Evolutionary conservation across 139 green algal species (phyloP).

Genomic region (Picochlorum sp.): DNA sequence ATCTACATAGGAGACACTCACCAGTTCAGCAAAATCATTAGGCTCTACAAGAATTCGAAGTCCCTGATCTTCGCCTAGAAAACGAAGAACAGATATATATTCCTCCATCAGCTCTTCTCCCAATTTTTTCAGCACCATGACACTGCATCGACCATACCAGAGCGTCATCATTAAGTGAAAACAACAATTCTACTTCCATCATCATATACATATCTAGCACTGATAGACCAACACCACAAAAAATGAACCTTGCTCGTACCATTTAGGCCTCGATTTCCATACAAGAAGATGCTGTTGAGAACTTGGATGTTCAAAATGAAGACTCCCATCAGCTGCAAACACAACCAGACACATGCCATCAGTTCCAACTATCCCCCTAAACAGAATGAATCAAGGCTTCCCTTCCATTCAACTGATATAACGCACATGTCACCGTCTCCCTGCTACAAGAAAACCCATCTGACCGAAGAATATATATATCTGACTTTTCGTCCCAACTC

Average conservation of each 20-base stretch:
- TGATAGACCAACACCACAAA: conserved; percentile 34
- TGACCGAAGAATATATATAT: conserved; percentile 81
- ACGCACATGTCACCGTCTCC: conserved; percentile 77
- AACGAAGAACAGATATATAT: conserved; percentile 47
- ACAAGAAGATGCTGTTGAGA: conserved; percentile 96
- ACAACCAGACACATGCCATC: background rate
- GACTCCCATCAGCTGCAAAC: conserved; percentile 46
- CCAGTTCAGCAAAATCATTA: conserved; percentile 45
- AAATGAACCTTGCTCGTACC: no score
- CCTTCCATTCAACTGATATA: background rate
- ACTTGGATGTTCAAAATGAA: conserved; percentile 81
- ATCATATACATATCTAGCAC: no score
- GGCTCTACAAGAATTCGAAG: conserved; percentile 85
- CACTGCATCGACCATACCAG: no score
- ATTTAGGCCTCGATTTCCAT: conserved; percentile 73
- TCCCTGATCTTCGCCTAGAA: conserved; percentile 51
- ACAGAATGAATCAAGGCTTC: background rate
- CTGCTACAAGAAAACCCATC: conserved; percentile 84
- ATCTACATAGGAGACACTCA: no score
- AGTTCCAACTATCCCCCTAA: background rate
- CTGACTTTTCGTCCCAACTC: conserved; percentile 25
- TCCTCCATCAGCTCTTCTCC: conserved; percentile 69
- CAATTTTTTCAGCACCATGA: conserved; percentile 95
- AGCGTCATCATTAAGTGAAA: no score
- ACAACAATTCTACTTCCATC: no score